A percentile compares a stretch with the other conserved stretches of the same genome.
phyloP scores from a whole-genome alignment of 1,284 basidiomycete species.

The Ustilago crameri region DNA sequence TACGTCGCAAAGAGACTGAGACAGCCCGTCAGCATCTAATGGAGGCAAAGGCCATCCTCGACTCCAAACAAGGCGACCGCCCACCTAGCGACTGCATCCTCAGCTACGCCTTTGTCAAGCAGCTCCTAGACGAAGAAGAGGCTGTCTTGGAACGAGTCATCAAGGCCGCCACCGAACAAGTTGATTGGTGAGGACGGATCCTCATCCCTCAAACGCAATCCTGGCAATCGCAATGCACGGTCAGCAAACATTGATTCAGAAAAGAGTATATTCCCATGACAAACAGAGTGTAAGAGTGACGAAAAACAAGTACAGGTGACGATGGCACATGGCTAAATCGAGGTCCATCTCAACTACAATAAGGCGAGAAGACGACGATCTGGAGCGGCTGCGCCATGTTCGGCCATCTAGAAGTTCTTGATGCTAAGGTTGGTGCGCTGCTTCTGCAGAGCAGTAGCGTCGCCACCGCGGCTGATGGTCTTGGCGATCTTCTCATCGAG shows the following conservation, averaged over 20 bases:
- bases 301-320: not conserved
- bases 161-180: constrained; percentile 16
- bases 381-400: not conserved
- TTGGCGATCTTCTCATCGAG: constrained; percentile 52
- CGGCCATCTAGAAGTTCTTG: constrained; percentile 39
- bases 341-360: too few relatives aligned
- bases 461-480: constrained; percentile 50
- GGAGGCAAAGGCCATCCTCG: constrained; percentile 7
- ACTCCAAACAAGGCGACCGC: not conserved
- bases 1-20: constrained; percentile 2
- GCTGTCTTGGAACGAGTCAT: constrained; percentile 31
- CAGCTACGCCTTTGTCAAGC: constrained; percentile 32
- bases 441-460: constrained; percentile 42
- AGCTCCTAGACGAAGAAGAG: constrained; percentile 46
- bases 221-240: not conserved
- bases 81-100: constrained; percentile 4
- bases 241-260: not conserved
- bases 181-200: constrained; percentile 37
- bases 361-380: not conserved
- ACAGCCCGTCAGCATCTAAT: constrained; percentile 1
- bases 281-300: not conserved
- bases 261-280: constrained; percentile 1
- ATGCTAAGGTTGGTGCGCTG: constrained; percentile 45
- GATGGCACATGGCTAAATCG: not conserved
- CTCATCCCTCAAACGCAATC: not conserved